Base-by-base conservation (phyloP, 768 basidiomycete genomes). In the Macrolepiota dolichaula region DNA sequence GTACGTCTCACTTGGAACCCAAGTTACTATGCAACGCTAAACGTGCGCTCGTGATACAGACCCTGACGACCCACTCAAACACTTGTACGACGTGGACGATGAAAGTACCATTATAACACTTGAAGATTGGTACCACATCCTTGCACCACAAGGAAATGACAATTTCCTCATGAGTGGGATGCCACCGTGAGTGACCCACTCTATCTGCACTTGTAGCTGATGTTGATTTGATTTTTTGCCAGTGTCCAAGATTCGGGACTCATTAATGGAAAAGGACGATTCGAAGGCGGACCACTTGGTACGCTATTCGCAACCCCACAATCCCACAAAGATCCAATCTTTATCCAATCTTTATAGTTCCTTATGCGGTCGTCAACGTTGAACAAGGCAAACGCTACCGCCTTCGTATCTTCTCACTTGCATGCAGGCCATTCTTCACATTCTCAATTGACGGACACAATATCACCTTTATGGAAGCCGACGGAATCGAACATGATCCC, bases 401-500 rank as follows among this genome's bases (percentile, higher is more conserved):
- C 38, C 77, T 86, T 71, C 81, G 84, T 6, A 55, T 86, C 15
- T 68, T 86, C 64, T 76, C 77, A 49, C 74, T 74, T 22, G 79
- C 82, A 19, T 83, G 82, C 58, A 71, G 77, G 27, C 73, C 76
- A 11, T 71, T 70, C 40, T 79, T 76, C 69, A 69, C 64, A 2
- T 74, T 79, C 63, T 77, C 75, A 0, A 67, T 79, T 25, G 75
- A 78, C 25, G 66, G 72, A 0, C 71, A 75, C 49, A 51, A 64
- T 5, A 51, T 72, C 51, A 73, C 68, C 40, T 65, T 74, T 55
- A 67, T 55, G 44, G 58, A 72, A 61, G 69, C 67, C 2, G 79
- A 78, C 36, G 72, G 75, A 19, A 66, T 72, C 13, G 74, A 77
- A 52, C 60, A 64, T 4, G 57, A 69, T 32, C 76, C 74, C 3